Percentiles rank a stretch among this genome's conserved stretches.
Evolutionary conservation across 1,139 yeast genomes (phyloP).

Genomic region (Zygotorulaspora mrakii): DNA sequence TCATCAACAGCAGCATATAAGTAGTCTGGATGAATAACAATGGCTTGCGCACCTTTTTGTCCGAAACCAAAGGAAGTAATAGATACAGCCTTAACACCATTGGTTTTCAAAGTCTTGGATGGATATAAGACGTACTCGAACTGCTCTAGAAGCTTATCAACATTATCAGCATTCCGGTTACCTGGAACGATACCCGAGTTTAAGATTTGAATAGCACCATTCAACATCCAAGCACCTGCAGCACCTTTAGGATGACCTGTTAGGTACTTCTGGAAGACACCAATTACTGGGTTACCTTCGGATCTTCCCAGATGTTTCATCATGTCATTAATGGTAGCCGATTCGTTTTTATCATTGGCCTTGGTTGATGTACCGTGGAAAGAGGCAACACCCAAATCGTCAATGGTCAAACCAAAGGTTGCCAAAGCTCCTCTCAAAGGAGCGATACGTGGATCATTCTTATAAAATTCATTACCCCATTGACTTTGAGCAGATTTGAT

Average conservation of each 20-base stretch:
- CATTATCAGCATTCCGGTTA: constrained; percentile 96
- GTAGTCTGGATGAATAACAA: constrained; percentile 90
- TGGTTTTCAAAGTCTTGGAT: constrained; percentile 87
- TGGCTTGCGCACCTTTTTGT: constrained; percentile 97
- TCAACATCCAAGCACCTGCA: constrained; percentile 99
- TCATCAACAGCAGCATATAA: constrained; percentile 77
- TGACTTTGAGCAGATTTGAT: constrained; percentile 83
- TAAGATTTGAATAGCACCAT: constrained; percentile 93
- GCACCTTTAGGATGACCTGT: constrained; percentile 99
- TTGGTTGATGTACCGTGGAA: constrained; percentile 99
- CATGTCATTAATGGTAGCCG: constrained; percentile 86
- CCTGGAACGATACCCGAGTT: constrained; percentile 96
- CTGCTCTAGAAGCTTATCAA: constrained; percentile 76
- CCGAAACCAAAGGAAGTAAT: constrained; percentile 98
- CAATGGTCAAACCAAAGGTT: constrained; percentile 84
- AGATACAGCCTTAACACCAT: constrained; percentile 95
- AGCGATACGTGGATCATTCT: constrained; percentile 87
- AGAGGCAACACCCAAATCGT: constrained; percentile 95
- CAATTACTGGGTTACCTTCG: constrained; percentile 95
- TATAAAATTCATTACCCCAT: constrained; percentile 95
- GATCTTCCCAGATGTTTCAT: constrained; percentile 93
- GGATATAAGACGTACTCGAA: constrained; percentile 90
- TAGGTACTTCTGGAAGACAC: constrained; percentile 97
- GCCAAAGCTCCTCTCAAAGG: constrained; percentile 97
- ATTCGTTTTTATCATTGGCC: constrained; percentile 98